Percentiles rank a stretch among this genome's conserved stretches.
phyloP scores from a whole-genome alignment of 768 basidiomycete species.

The Coprinopsis cinerea region DNA sequence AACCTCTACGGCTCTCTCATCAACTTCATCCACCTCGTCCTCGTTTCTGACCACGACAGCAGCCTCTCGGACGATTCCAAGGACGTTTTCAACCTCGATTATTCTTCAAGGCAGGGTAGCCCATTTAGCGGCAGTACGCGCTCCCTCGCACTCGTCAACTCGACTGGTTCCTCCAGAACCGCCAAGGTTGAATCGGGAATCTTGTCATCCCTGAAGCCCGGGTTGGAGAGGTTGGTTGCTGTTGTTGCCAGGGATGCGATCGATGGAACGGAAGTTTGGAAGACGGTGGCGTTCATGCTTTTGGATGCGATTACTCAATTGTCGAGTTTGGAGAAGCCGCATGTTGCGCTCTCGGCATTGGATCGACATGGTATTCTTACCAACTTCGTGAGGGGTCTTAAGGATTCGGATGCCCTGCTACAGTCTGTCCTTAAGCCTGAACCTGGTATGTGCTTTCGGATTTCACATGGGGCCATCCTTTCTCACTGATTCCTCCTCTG shows the following conservation, averaged over 20 bases:
- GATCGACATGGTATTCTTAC: constrained; percentile 70
- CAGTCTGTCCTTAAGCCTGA: constrained; percentile 81
- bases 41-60: constrained; percentile 21
- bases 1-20: constrained; percentile 91
- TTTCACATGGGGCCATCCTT: not conserved
- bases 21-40: constrained; percentile 82
- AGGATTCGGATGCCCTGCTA: constrained; percentile 73
- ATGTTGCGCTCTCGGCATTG: constrained; percentile 51
- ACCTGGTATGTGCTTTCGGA: constrained; percentile 60
- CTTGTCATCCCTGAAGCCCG: constrained; percentile 57
- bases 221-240: constrained; percentile 66
- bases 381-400: constrained; percentile 78
- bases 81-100: constrained; percentile 22
- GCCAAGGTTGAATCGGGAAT: constrained; percentile 56
- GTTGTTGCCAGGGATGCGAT: constrained; percentile 85
- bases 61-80: constrained; percentile 13
- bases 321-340: constrained; percentile 63
- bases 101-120: constrained; percentile 40
- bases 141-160: constrained; percentile 24
- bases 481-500: not conserved
- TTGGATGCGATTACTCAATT: constrained; percentile 77
- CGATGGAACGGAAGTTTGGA: constrained; percentile 95
- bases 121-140: constrained; percentile 32
- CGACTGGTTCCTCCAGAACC: constrained; percentile 15
- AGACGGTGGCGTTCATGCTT: constrained; percentile 89